A percentile compares a stretch with the other conserved stretches of the same genome.
Evolutionary conservation across 495 filamentous ascomycete species (phyloP).

Genomic region (Lasiosphaeria miniovina): DNA sequence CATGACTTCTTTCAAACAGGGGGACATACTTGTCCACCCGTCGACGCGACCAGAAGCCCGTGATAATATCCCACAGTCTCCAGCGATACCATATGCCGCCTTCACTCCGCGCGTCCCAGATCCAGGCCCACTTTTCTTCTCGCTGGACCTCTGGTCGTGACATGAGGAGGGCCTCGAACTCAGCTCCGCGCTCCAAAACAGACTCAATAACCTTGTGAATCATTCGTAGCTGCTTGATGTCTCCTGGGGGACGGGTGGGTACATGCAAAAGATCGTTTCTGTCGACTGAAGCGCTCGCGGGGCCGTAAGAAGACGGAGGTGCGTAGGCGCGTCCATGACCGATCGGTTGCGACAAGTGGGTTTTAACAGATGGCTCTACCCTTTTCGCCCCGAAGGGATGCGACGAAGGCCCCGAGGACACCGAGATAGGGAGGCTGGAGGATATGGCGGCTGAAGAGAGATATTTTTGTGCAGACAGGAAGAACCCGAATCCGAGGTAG

Average conservation of each 20-base stretch:
- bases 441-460: conserved; percentile 77
- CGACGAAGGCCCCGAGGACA: conserved; percentile 51
- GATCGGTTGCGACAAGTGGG: conserved; percentile 57
- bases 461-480: conserved; percentile 75
- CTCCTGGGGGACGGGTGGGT: conserved; percentile 68
- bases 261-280: conserved; percentile 59
- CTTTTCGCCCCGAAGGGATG: conserved; percentile 84
- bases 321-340: conserved; percentile 72
- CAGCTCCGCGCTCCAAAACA: conserved; percentile 72
- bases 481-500: conserved; percentile 86
- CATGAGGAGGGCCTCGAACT: conserved; percentile 95
- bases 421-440: conserved; percentile 50
- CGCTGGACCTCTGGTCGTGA: conserved; percentile 70
- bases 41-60: conserved; percentile 42
- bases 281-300: conserved; percentile 43
- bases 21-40: conserved; percentile 46
- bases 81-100: conserved; percentile 86
- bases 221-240: conserved; percentile 74
- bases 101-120: conserved; percentile 82
- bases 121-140: conserved; percentile 89
- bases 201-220: conserved; percentile 87
- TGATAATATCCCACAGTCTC: conserved; percentile 82
- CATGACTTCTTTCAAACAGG: conserved; percentile 67
- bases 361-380: conserved; percentile 45
- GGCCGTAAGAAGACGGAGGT: conserved; percentile 68